Conservation (phyloP, 2,329 filamentous ascomycete species). For the Dothideomycetidae sp. region DNA sequence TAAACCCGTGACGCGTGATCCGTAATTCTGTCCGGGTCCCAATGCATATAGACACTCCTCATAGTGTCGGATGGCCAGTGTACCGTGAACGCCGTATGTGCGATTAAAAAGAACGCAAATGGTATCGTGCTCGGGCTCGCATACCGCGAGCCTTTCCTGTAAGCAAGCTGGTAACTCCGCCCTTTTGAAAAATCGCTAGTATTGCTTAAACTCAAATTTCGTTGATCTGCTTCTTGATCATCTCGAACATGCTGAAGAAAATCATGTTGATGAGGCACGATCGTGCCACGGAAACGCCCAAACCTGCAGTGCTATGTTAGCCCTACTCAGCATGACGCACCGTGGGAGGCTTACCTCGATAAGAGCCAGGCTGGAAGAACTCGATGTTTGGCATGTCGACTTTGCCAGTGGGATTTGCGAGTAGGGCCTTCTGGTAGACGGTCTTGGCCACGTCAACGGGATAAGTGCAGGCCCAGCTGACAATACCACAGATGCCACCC, state of each 20-base stretch:
- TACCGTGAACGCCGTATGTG: not conserved
- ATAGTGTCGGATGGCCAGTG: no score
- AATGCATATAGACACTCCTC: no score
- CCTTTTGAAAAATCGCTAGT: not conserved
- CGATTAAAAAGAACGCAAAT: not conserved
- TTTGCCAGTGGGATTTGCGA: constrained; percentile 52
- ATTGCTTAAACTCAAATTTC: constrained; percentile 4
- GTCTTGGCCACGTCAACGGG: constrained; percentile 70
- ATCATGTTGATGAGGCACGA: constrained; percentile 76
- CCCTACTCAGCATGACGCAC: not conserved
- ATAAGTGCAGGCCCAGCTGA: constrained; percentile 63
- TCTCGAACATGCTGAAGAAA: constrained; percentile 81
- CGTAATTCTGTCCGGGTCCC: no score
- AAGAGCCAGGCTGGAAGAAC: constrained; percentile 66
- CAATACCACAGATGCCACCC: constrained; percentile 67
- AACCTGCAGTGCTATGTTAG: constrained; percentile 22
- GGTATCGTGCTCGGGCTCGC: constrained; percentile 6
- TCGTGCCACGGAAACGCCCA: constrained; percentile 70
- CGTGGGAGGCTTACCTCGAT: constrained; percentile 42
- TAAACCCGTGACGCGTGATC: not conserved
- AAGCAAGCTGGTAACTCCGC: not conserved
- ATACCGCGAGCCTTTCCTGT: not conserved
- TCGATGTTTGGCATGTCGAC: constrained; percentile 52
- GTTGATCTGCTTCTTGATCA: constrained; percentile 51
- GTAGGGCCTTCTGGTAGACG: constrained; percentile 69